Evolutionary conservation across 1,284 basidiomycete genomes (phyloP), one percentile per base, ranked within the genome.

Genomic region (Pyrrhoderma lamaoense): DNA sequence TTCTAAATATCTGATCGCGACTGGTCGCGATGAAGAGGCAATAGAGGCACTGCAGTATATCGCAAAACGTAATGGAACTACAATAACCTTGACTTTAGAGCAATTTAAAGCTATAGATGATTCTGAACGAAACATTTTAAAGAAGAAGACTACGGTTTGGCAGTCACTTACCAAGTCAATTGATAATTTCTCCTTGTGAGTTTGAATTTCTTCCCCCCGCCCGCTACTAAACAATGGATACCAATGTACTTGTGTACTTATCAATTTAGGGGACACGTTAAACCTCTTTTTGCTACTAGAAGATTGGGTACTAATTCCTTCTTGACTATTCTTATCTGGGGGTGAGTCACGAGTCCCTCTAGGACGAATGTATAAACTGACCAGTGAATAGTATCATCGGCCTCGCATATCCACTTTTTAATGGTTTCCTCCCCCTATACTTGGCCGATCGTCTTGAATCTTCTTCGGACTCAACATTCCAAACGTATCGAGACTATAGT

Each of bases 401-500:
- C 22, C 70, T 81, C 3, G 79, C 79, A 1, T 83, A 79, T 60
- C 80, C 81, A 0, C 66, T 83, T 1, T 80, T 75, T 64, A 76
- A 70, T 58, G 60, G 64, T 7, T 80, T 77, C 67, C 67, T 79
- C 19, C 71, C 75, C 3, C 62, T 75, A 0, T 80, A 82, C 61
- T 72, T 83, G 37, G 63, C 63, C 21, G 62, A 67, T 18, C 69
- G 70, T 39, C 65, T 72, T 49, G 56, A 69, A 3, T 47, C 51
- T 16, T 64, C 64, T 36, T 47, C 63, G 2, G 53, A 61, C 1
- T 64, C 61, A 35, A 61, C 71, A 1, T 55, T 64, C 55, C 56
- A 57, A 2, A 73, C 72, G 0, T 79, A 77, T 59, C 69, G 71
- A 44, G 71, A 76, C 58, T 77, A 78, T 57, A 68, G 72, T 40